Evolutionary conservation across 164 flowering plant species (phyloP).

Genomic region (Vitis amurensis): DNA sequence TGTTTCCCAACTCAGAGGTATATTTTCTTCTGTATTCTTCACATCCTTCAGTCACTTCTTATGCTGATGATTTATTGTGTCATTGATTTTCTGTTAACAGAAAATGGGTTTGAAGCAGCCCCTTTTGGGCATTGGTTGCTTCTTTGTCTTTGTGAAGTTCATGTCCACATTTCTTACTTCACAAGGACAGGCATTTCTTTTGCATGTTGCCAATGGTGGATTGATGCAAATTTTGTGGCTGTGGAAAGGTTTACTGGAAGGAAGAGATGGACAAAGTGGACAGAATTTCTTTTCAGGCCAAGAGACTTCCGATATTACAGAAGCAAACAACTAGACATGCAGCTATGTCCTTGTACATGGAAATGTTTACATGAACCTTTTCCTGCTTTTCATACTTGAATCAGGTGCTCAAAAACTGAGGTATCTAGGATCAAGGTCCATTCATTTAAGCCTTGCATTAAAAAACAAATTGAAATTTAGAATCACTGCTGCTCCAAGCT

Average conservation of each 20-base stretch:
- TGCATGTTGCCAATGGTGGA: constrained; percentile 69
- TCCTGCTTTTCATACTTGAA: neutral
- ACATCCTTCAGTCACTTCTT: neutral
- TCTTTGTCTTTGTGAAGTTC: constrained; percentile 47
- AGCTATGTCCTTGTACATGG: neutral
- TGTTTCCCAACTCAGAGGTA: constrained; percentile 39
- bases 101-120: constrained; percentile 25
- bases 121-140: constrained; percentile 37
- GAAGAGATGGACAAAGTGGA: constrained; percentile 2
- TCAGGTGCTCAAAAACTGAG: neutral
- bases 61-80: neutral
- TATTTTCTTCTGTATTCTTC: neutral
- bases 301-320: neutral
- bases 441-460: neutral
- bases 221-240: constrained; percentile 65
- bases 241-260: constrained; percentile 30
- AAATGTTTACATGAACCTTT: too few species aligned
- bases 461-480: neutral
- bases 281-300: neutral
- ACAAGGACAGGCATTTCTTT: constrained; percentile 31
- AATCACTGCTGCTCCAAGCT: neutral
- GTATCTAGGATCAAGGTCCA: neutral
- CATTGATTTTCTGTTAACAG: constrained; percentile 26
- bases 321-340: neutral
- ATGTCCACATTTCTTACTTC: constrained; percentile 21